Evolutionary conservation across 179 eudicot genomes (phyloP).

Genomic region (Heliamphora pulchella): DNA sequence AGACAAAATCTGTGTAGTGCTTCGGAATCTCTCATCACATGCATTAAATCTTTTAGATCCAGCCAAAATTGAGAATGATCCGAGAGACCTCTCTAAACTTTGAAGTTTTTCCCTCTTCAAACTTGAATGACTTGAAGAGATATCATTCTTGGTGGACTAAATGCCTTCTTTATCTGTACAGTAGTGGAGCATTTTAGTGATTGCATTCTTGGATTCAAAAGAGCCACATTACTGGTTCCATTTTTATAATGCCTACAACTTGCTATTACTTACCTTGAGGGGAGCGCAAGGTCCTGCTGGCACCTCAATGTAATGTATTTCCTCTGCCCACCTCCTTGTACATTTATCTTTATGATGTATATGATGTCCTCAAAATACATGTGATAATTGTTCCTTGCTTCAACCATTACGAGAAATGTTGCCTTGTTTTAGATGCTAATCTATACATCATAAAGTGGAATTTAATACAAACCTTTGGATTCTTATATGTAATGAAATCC

Average conservation of each 20-base stretch:
- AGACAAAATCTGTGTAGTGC: constrained; percentile 35
- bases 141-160: background rate
- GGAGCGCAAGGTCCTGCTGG: background rate
- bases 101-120: background rate
- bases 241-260: background rate
- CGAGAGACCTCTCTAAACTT: background rate
- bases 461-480: background rate
- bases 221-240: constrained; percentile 1
- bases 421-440: constrained; percentile 7
- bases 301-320: constrained; percentile 6
- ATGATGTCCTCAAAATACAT: background rate
- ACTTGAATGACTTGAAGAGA: constrained; percentile 12
- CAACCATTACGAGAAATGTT: background rate
- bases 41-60: constrained; percentile 34
- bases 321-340: constrained; percentile 1
- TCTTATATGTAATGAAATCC: background rate
- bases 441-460: background rate
- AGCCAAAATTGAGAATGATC: background rate
- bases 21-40: constrained; percentile 46
- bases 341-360: background rate
- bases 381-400: background rate
- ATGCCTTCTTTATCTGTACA: background rate
- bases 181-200: background rate
- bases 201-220: background rate
- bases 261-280: background rate